Evolutionary conservation across 768 basidiomycete genomes (phyloP).

Genomic region (Boletus sp.): DNA sequence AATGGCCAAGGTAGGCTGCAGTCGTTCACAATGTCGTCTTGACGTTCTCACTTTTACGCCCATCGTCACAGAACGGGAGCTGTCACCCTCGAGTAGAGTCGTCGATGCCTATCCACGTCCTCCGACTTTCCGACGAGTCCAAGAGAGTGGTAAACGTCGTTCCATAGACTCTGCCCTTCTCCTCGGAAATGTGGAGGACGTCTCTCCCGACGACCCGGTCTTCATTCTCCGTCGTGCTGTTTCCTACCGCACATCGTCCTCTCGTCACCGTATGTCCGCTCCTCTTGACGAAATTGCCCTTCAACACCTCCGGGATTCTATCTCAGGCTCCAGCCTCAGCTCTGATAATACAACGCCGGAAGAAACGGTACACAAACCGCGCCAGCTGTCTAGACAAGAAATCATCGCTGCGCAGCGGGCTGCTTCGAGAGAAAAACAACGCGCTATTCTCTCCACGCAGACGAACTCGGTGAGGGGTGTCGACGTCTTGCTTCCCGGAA

Average conservation of each 20-base stretch:
- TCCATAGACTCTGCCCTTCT: conserved; percentile 80
- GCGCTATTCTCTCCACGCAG: conserved; percentile 82
- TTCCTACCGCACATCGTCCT: conserved; percentile 67
- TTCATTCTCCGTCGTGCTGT: conserved; percentile 87
- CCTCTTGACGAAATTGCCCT: conserved; percentile 84
- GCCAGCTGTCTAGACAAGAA: conserved; percentile 67
- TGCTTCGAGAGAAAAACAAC: conserved; percentile 79
- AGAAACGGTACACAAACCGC: conserved; percentile 35
- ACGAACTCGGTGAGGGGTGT: conserved; percentile 83
- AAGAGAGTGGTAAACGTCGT: conserved; percentile 69
- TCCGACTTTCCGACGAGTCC: conserved; percentile 63
- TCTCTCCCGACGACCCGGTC: conserved; percentile 79
- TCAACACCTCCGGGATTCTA: conserved; percentile 65
- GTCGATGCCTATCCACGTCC: conserved; percentile 80
- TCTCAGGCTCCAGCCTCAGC: conserved; percentile 53
- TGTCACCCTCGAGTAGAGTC: conserved; percentile 77
- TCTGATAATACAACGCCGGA: conserved; percentile 43
- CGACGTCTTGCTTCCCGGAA: conserved; percentile 84
- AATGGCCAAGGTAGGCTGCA: conserved; percentile 60
- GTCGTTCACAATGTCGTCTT: neutral
- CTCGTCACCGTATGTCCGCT: conserved; percentile 68
- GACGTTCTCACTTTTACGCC: conserved; percentile 9
- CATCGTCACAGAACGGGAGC: conserved; percentile 60
- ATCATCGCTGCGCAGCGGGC: conserved; percentile 93
- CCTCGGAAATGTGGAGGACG: conserved; percentile 69